Percentiles rank a stretch among this genome's conserved stretches.
Conservation (phyloP, 2,329 filamentous ascomycete species). For the Eutypella sp. region DNA sequence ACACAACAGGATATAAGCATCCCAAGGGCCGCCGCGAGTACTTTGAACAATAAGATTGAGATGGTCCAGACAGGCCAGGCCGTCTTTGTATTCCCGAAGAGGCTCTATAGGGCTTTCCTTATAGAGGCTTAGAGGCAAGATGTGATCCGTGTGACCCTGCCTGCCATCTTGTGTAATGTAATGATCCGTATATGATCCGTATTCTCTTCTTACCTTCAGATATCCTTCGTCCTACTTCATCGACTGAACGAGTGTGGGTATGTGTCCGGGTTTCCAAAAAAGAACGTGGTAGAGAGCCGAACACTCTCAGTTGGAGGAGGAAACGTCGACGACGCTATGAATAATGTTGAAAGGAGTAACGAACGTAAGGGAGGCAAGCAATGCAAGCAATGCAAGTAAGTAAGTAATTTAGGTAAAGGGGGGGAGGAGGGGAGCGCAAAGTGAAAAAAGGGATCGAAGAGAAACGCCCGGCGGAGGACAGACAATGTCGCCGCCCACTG, state of each 20-base stretch:
- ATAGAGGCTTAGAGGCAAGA: not conserved
- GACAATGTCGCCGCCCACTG: not conserved
- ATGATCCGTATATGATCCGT: not conserved
- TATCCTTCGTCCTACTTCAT: conserved; percentile 1
- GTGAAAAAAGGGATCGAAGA: no score
- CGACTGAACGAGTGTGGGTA: conserved; percentile 14
- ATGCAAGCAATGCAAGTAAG: conserved; percentile 4
- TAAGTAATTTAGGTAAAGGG: conserved; percentile 10
- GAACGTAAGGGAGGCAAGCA: conserved; percentile 15
- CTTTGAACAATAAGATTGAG: no score
- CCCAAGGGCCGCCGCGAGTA: no score
- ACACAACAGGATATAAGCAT: no score
- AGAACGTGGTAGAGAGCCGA: conserved; percentile 51
- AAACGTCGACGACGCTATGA: conserved; percentile 26
- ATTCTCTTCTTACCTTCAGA: not conserved
- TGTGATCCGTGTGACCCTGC: not conserved
- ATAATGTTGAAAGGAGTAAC: not conserved
- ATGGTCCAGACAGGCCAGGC: not conserved
- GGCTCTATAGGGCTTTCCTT: not conserved
- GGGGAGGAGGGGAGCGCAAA: not conserved
- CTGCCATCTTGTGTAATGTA: not conserved
- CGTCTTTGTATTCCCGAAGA: not conserved
- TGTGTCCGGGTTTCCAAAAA: conserved; percentile 40
- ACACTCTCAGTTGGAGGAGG: conserved; percentile 49
- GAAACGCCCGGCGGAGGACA: no score